Evolutionary conservation across 129 eudicot species (phyloP).

Genomic region (Glebionis coronaria): DNA sequence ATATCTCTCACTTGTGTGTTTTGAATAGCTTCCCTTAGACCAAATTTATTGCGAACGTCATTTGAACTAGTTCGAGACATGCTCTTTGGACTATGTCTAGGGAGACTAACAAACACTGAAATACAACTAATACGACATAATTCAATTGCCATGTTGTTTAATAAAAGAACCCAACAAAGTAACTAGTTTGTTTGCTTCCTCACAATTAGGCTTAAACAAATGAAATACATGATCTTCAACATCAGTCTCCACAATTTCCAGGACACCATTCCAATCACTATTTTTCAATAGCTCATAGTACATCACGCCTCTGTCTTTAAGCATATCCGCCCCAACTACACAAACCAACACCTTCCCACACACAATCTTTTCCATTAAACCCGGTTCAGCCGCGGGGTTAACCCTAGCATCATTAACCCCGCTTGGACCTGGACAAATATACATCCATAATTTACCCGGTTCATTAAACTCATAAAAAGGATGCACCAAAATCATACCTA

Average conservation of each 20-base stretch:
- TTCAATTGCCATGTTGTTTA: constrained; percentile 3
- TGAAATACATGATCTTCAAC: constrained; percentile 56
- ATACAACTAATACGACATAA: background rate
- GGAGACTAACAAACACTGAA: no score
- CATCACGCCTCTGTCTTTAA: constrained; percentile 39
- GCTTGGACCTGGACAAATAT: constrained; percentile 35
- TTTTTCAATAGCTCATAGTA: constrained; percentile 48
- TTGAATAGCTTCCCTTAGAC: no score
- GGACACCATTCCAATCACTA: constrained; percentile 53
- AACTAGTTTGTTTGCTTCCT: constrained; percentile 15
- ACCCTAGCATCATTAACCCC: constrained; percentile 48
- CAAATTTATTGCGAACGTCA: no score
- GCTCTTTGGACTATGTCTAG: no score
- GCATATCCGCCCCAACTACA: constrained; percentile 43
- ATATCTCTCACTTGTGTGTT: no score
- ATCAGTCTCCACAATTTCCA: constrained; percentile 42
- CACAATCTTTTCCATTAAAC: constrained; percentile 27
- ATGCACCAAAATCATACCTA: constrained; percentile 46
- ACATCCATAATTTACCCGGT: constrained; percentile 42
- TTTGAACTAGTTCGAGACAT: no score
- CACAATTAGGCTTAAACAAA: constrained; percentile 27
- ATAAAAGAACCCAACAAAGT: constrained; percentile 21
- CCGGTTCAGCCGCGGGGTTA: constrained; percentile 44
- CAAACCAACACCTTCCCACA: constrained; percentile 45
- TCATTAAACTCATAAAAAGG: constrained; percentile 42